Conservation (phyloP, 257 asterid genomes). For the Ehretia macrophylla region DNA sequence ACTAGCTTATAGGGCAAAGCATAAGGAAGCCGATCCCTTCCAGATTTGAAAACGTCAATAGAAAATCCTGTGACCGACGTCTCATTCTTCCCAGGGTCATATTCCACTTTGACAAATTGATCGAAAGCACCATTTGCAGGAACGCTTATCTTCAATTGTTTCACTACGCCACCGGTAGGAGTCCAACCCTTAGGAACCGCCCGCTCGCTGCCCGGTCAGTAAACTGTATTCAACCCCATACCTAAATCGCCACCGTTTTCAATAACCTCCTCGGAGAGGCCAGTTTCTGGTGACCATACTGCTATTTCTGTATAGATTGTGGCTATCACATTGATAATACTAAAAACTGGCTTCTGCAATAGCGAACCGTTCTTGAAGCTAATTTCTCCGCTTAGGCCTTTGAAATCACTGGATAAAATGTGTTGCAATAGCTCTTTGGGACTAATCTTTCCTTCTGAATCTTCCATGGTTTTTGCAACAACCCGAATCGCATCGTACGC, state of each 20-base stretch:
- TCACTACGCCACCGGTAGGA: conserved; percentile 30
- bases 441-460: conserved; percentile 9
- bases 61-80: conserved; percentile 37
- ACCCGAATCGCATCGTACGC: conserved; percentile 50
- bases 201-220: conserved; percentile 57
- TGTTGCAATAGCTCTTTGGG: conserved; percentile 9
- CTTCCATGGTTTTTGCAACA: conserved; percentile 26
- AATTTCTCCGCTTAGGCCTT: conserved; percentile 47
- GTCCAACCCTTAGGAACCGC: conserved; percentile 40
- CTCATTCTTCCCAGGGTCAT: conserved; percentile 26
- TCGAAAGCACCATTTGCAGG: conserved; percentile 47
- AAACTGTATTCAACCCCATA: conserved; percentile 24
- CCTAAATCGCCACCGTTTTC: conserved; percentile 9
- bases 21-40: conserved; percentile 34
- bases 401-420: conserved; percentile 25
- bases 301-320: conserved; percentile 44
- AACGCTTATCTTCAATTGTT: conserved; percentile 45
- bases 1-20: conserved; percentile 29
- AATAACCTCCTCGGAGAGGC: conserved; percentile 31
- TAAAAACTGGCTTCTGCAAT: conserved; percentile 31
- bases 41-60: conserved; percentile 54
- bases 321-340: conserved; percentile 50
- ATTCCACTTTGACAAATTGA: conserved; percentile 42
- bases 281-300: conserved; percentile 41
- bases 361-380: conserved; percentile 42